phyloP scores from a whole-genome alignment of 2,329 filamentous ascomycete species.

The Phialophora chinensis region DNA sequence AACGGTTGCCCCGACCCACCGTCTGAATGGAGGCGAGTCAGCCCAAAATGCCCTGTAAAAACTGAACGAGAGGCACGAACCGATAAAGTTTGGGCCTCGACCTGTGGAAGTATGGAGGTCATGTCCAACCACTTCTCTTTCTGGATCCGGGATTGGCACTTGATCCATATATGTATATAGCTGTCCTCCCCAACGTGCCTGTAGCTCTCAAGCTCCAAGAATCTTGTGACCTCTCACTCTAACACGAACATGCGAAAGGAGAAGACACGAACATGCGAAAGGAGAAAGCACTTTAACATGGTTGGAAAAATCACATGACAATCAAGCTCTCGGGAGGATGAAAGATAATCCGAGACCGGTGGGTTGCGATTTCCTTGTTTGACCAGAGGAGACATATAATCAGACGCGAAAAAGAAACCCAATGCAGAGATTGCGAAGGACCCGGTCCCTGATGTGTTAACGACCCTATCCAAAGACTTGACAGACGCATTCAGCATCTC shows the following conservation, averaged over 20 bases:
- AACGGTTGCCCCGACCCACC: neutral
- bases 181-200: too few species aligned
- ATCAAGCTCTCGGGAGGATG: neutral
- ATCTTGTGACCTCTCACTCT: too few species aligned
- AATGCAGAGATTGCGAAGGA: neutral
- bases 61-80: neutral
- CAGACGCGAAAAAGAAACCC: neutral
- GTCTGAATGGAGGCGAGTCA: neutral
- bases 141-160: too few species aligned
- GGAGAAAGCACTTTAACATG: neutral
- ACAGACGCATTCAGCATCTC: neutral
- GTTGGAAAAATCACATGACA: neutral
- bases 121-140: too few species aligned
- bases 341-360: neutral
- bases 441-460: neutral
- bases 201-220: too few species aligned
- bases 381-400: neutral
- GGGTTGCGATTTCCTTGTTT: neutral
- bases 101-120: too few species aligned
- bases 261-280: neutral
- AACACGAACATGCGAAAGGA: neutral
- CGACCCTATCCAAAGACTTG: neutral
- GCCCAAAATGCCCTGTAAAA: neutral
- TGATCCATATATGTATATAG: too few species aligned
- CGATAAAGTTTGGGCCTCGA: neutral